Base-by-base conservation (phyloP, 176 grass and related monocot species). In the Thinopyrum elongatum region DNA sequence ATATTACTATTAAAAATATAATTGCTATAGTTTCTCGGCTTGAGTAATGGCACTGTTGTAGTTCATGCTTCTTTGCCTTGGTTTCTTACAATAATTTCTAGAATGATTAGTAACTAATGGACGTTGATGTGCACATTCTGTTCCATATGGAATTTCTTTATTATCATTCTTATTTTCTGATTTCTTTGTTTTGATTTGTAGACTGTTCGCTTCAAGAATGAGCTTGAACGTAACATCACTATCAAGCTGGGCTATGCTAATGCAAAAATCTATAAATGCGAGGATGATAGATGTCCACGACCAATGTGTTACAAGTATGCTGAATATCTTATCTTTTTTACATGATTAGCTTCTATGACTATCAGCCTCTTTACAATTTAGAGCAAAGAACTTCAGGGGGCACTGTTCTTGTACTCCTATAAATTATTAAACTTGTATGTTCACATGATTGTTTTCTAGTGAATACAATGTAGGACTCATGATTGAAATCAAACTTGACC, bases 211-310 rank as follows among this genome's bases (percentile, higher is more conserved):
- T 99, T 99, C 67, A 99, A 96, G 88, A 99, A 94, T 87, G 97
- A 99, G 77, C 84, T 99, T 80, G 94, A 99, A 38, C 94, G 92
- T 59, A 99, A 99, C 75, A 99, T 99, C 89, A 97, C 97, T 78
- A 99, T 99, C 74, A 99, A 99, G 80, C 83, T 99, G 34, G 94
- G 97, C 53, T 99, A 99, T 84, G 97, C 94, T 15, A 99, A 99
- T 91, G 94, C 97, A 87, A 99, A 96, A 84, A 97, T 99, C 67
- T 96, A 99, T 36, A 94, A 86, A 71, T 97, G 94, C 30, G 97
- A 99, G 81, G 97, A 94, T 85, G 94, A 97, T 13, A 94, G 30
- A 77, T 99, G 97, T 23, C 90, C 90, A 9, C 92, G 97, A 8
- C 97, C 97, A 39, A 90, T 94, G 92, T 91, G 92, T 87, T 99